A percentile compares a stretch with the other conserved stretches of the same genome.
Evolutionary conservation across 23 red algal species (phyloP).

Genomic region (Gracilaria gracilis): DNA sequence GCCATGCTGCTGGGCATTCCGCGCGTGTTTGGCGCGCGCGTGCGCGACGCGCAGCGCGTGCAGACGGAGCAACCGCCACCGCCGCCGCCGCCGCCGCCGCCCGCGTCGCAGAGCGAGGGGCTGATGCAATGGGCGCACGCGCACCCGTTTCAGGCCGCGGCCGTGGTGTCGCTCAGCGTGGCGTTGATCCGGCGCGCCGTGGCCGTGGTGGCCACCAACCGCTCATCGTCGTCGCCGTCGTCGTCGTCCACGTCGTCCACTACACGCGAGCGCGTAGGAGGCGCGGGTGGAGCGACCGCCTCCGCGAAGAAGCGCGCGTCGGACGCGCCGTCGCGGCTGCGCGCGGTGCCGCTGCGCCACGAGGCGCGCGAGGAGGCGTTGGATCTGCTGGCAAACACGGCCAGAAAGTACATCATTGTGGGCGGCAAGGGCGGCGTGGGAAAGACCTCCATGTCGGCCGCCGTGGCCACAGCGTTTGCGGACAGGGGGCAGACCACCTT

Average conservation of each 20-base stretch:
- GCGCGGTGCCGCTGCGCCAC: conserved; percentile 56
- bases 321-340: not conserved
- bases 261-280: too few species aligned
- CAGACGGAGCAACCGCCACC: conserved; percentile 22
- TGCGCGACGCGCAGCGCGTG: not conserved
- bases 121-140: conserved; percentile 37
- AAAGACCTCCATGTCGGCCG: conserved; percentile 88
- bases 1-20: conserved; percentile 64
- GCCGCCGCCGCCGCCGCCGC: conserved; percentile 4
- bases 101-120: not conserved
- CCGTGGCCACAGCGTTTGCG: conserved; percentile 84
- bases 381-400: conserved; percentile 71
- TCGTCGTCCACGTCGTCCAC: too few species aligned
- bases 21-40: conserved; percentile 42
- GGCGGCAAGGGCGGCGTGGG: conserved; percentile 95
- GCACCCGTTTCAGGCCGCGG: conserved; percentile 58
- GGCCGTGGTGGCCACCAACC: not conserved
- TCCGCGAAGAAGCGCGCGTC: too few species aligned
- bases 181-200: not conserved
- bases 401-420: conserved; percentile 77
- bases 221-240: too few species aligned
- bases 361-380: conserved; percentile 80
- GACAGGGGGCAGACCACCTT: conserved; percentile 87
- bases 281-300: too few species aligned
- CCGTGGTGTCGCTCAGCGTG: not conserved